Percentiles rank a stretch among this genome's conserved stretches.
Evolutionary conservation across 1,139 yeast species (phyloP).

Genomic region (Nadsonia commutata): DNA sequence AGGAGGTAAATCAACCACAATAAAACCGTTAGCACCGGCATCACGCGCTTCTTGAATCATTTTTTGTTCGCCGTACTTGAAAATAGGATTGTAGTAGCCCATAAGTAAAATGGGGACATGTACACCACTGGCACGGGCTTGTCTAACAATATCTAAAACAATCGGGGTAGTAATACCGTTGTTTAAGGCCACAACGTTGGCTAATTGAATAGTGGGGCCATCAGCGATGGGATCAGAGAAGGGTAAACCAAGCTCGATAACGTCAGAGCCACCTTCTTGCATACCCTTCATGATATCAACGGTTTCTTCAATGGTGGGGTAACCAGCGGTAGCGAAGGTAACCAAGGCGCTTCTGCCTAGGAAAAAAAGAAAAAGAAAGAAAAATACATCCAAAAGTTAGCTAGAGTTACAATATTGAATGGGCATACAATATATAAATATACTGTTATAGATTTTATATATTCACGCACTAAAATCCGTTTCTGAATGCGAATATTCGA

Average conservation of each 20-base stretch:
- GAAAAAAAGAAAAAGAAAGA: neutral
- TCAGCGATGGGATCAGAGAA: constrained; percentile 99
- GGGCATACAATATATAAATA: neutral
- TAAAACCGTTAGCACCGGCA: constrained; percentile 92
- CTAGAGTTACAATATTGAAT: neutral
- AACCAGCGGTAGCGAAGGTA: constrained; percentile 90
- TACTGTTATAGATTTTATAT: constrained; percentile 2
- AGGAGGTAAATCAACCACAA: constrained; percentile 92
- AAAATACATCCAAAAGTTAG: neutral
- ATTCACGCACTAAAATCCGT: neutral
- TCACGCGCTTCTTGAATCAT: constrained; percentile 60
- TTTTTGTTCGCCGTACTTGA: constrained; percentile 77
- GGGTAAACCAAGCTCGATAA: constrained; percentile 90
- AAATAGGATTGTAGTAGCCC: constrained; percentile 96
- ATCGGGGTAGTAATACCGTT: constrained; percentile 64
- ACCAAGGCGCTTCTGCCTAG: constrained; percentile 67
- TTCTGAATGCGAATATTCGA: no score
- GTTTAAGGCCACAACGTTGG: constrained; percentile 56
- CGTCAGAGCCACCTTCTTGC: constrained; percentile 91
- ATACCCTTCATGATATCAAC: constrained; percentile 72
- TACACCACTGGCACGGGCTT: constrained; percentile 73
- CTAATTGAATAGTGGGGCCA: constrained; percentile 89
- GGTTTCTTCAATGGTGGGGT: constrained; percentile 77
- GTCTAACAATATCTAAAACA: constrained; percentile 52
- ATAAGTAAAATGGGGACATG: constrained; percentile 77